phyloP scores from a whole-genome alignment of 2,329 filamentous ascomycete species.

The Rugonectria rugulosa region DNA sequence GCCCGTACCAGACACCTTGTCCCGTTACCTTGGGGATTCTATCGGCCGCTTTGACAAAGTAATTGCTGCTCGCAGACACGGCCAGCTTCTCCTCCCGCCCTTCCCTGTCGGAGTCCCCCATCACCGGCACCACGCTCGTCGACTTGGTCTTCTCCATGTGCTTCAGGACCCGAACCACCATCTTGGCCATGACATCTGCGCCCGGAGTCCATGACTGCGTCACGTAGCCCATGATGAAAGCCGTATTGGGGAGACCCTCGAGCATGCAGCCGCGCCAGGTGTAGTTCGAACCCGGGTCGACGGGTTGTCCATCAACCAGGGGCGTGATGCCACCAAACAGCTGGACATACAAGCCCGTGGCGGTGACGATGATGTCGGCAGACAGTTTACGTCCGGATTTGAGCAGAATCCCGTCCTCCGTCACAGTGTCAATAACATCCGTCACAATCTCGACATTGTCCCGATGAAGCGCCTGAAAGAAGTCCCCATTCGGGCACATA shows the following conservation, averaged over 20 bases:
- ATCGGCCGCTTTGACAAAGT: conserved; percentile 46
- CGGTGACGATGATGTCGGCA: conserved; percentile 73
- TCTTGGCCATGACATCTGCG: conserved; percentile 59
- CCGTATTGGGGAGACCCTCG: conserved; percentile 70
- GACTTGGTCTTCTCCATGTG: conserved; percentile 58
- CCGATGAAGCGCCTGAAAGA: conserved; percentile 57
- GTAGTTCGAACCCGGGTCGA: conserved; percentile 60
- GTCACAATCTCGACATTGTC: conserved; percentile 59
- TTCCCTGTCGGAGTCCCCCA: conserved; percentile 38
- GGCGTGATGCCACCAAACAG: conserved; percentile 63
- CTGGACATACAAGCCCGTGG: conserved; percentile 69
- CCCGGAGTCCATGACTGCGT: conserved; percentile 74
- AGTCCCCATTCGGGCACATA: conserved; percentile 65
- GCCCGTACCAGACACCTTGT: conserved; percentile 46
- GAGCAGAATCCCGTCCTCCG: conserved; percentile 55
- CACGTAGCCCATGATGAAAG: conserved; percentile 69
- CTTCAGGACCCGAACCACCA: conserved; percentile 59
- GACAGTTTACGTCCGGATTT: conserved; percentile 58
- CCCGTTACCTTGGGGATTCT: conserved; percentile 48
- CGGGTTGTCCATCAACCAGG: conserved; percentile 59
- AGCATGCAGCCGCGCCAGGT: conserved; percentile 72
- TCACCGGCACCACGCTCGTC: conserved; percentile 54
- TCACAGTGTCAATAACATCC: conserved; percentile 60
- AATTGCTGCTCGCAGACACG: conserved; percentile 42
- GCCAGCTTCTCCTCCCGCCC: conserved; percentile 36